A percentile compares a stretch with the other conserved stretches of the same genome.
Conservation (phyloP, 2,329 filamentous ascomycete species). For the Diplodia intermedia region DNA sequence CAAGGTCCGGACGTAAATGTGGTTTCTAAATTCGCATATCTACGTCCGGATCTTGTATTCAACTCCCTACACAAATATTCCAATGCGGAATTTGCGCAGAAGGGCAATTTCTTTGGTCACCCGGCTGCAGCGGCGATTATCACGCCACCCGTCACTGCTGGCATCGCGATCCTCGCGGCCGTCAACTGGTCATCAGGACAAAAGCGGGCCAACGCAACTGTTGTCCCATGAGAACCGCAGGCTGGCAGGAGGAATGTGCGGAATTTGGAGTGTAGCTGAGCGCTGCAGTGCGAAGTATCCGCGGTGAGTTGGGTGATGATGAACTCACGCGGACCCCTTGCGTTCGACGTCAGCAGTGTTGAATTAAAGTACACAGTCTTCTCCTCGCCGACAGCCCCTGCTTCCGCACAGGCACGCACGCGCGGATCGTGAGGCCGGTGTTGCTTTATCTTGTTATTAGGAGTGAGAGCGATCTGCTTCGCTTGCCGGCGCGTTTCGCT, state of each 20-base stretch:
- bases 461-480: conserved; percentile 24
- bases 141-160: conserved; percentile 8
- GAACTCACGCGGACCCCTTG: conserved; percentile 6
- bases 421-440: conserved; percentile 14
- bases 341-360: conserved; percentile 8
- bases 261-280: not conserved
- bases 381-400: conserved; percentile 25
- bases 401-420: conserved; percentile 21
- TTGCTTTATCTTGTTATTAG: conserved; percentile 26
- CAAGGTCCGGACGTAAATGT: no score
- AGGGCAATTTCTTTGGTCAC: no score
- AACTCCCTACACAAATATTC: no score
- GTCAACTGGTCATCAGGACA: not conserved
- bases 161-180: not conserved
- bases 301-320: not conserved
- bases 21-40: no score
- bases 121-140: not conserved
- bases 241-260: conserved; percentile 18
- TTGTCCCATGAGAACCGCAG: conserved; percentile 13
- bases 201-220: not conserved
- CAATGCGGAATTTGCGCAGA: no score
- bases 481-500: conserved; percentile 24
- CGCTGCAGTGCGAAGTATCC: not conserved
- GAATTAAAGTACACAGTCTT: conserved; percentile 14
- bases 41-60: no score